Evolutionary conservation across 140 eudicot species (phyloP), one percentile per base, ranked within the genome.

Genomic region (Ambrosia hybrid): DNA sequence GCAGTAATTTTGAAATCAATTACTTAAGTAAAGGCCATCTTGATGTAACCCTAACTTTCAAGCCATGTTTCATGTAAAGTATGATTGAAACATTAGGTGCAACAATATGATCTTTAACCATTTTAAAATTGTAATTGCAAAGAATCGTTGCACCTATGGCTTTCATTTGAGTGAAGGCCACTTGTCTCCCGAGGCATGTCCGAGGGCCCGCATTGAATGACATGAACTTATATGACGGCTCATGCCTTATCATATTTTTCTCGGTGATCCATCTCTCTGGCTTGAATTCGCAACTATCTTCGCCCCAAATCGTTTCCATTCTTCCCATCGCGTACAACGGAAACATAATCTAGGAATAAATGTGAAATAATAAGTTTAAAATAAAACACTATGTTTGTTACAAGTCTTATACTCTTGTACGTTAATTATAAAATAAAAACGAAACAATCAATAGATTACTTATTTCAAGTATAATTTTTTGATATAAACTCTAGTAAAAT

Each of bases 141-240:
- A 87, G 67, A 12, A 90, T 51, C 17, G 83, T 69, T 15, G 91
- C 88, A 10, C 86, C 93, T 11, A 86, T 82, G 10, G 80, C 71
- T 57, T 91, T 88, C 71, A 88, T 56, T 69, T 86, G 92, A 30
- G 82, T 74, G 41, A 88, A 91, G 8, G 96, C 85, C 57, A 88
- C 85, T 14, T 84, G 87, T 74, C 71, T 86, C 66, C 97, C 97
- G 1, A 88, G 34, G 58, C 96, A 91, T 3, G 88, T 88, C 74
- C 97, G 79, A 7, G 97, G 97, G 3, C 97, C 97, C 0, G 96
- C 93, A 17, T 83, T 88, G 68, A 91, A 91, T 3, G 89, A 78
- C 75, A 79, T 65, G 80, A 91, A 91, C 82, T 84, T 88, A 45
- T 86, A 74, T 11, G 97, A 73, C 11, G 96, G 97, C 73, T 80